Evolutionary conservation across 1,284 basidiomycete genomes (phyloP), one percentile per base, ranked within the genome.

Genomic region (Blastosporella zonata): DNA sequence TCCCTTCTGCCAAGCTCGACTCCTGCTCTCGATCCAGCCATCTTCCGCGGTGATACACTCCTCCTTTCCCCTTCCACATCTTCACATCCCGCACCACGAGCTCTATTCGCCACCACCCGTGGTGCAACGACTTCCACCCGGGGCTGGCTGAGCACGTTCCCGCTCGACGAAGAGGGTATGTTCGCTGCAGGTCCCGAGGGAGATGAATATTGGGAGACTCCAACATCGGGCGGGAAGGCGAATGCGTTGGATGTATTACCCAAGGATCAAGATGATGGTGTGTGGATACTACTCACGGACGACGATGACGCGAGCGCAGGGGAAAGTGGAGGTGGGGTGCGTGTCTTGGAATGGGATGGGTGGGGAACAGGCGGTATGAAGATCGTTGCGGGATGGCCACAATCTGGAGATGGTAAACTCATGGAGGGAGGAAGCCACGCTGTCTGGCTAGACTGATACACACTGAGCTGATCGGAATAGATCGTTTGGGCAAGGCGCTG

Each of bases 201-300:
- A 10, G 65, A 38, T 23, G 39, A 72, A 38, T 59, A 69, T 20
- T 72, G 65, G 50, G 64, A 76, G 50, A 73, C 74, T 0, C 63
- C 66, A 1, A 77, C 74, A 1, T 70, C 70, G 0, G 74, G 73
- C 8, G 75, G 75, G 1, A 77, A 73, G 60, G 75, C 75, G 4
- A 71, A 75, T 49, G 75, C 74, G 1, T 63, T 77, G 13, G 73
- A 76, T 47, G 45, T 76, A 5, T 53, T 66, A 9, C 44, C 64
- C 5, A 74, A 73, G 51, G 47, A 53, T 2, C 38, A 56, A 8
- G 55, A 46, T 0, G 55, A 63, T 15, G 67, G 58, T 1, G 53
- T 63, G 5, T 64, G 66, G 67, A 61, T 78, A 13, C 48, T 74
- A 0, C 61, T 77, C 1, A 77, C 74, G 2, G 73, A 75, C 46